A percentile compares a stretch with the other conserved stretches of the same genome.
These are phyloP conservation scores for Spongispora temasekensis DNA, from an alignment of 1,284 basidiomycete species.

Conservation along the genomic window DNA sequence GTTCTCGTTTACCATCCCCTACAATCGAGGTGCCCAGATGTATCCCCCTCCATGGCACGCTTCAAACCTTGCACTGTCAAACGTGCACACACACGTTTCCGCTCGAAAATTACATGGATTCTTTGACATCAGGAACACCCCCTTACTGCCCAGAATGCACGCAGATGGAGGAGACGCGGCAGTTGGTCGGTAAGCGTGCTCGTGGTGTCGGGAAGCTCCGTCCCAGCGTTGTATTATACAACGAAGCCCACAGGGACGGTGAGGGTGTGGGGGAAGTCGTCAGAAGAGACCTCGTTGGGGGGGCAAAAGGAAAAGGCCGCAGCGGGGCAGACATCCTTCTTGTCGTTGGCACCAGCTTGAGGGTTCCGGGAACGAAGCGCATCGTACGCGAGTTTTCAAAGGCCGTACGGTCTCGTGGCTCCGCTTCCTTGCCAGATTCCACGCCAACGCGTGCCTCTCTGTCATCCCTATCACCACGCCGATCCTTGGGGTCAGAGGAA, in stretches of 20 bases:
- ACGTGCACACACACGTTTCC: slow-evolving; percentile 76
- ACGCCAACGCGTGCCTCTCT: slow-evolving; percentile 34
- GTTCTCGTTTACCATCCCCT: slow-evolving; percentile 43
- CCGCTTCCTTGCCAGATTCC: slow-evolving; percentile 20
- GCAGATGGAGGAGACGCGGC: slow-evolving; percentile 67
- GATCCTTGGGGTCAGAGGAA: slow-evolving; percentile 40
- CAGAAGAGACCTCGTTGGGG: slow-evolving; percentile 72
- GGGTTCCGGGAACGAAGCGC: slow-evolving; percentile 90
- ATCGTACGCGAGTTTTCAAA: slow-evolving; percentile 92
- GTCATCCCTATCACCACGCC: slow-evolving; percentile 44
- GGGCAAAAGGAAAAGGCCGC: slow-evolving; percentile 61
- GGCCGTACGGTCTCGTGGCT: slow-evolving; percentile 60
- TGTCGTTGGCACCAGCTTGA: slow-evolving; percentile 89
- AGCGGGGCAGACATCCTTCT: slow-evolving; percentile 82
- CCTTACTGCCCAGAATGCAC: slow-evolving; percentile 83
- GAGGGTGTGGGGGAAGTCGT: slow-evolving; percentile 85
- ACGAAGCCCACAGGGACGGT: slow-evolving; percentile 86
- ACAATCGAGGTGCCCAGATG: slow-evolving; percentile 66
- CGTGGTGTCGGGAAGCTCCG: slow-evolving; percentile 82
- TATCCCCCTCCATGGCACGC: slow-evolving; percentile 89
- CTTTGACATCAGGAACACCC: slow-evolving; percentile 59
- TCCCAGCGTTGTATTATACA: slow-evolving; percentile 89
- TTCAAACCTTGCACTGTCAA: slow-evolving; percentile 80
- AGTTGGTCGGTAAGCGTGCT: slow-evolving; percentile 77
- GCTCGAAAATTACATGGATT: slow-evolving; percentile 58